Conservation (phyloP, 75 land plant genomes). For the Pinus tabuliformis region DNA sequence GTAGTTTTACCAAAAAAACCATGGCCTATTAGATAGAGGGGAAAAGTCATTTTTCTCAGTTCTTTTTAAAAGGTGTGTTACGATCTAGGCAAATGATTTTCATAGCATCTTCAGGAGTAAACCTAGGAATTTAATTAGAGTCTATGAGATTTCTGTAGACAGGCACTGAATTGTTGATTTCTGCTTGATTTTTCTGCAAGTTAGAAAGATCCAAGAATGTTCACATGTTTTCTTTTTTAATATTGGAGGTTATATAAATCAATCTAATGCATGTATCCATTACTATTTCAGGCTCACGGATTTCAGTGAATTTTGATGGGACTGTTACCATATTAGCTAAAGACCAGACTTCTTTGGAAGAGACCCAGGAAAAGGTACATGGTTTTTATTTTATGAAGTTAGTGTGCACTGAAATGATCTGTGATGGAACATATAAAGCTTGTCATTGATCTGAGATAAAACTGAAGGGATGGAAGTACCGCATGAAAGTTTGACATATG, state of each 20-base stretch:
- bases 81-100: too few species aligned
- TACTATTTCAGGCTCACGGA: conserved; percentile 51
- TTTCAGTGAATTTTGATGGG: conserved; percentile 64
- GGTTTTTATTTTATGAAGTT: neutral
- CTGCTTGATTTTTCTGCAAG: neutral
- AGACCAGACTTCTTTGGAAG: conserved; percentile 61
- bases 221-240: neutral
- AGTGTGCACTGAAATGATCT: neutral
- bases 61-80: too few species aligned
- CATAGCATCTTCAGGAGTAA: too few species aligned
- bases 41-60: too few species aligned
- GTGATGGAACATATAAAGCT: neutral
- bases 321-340: conserved; percentile 74
- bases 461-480: too few species aligned
- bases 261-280: neutral
- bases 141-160: too few species aligned
- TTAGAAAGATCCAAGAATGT: neutral
- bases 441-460: neutral
- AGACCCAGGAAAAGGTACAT: conserved; percentile 74
- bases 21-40: too few species aligned
- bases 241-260: too few species aligned
- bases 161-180: too few species aligned
- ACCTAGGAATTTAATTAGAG: too few species aligned
- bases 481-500: too few species aligned
- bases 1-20: too few species aligned